Base-by-base conservation (phyloP, 2,329 filamentous ascomycete species). In the Beauveria asiatica region DNA sequence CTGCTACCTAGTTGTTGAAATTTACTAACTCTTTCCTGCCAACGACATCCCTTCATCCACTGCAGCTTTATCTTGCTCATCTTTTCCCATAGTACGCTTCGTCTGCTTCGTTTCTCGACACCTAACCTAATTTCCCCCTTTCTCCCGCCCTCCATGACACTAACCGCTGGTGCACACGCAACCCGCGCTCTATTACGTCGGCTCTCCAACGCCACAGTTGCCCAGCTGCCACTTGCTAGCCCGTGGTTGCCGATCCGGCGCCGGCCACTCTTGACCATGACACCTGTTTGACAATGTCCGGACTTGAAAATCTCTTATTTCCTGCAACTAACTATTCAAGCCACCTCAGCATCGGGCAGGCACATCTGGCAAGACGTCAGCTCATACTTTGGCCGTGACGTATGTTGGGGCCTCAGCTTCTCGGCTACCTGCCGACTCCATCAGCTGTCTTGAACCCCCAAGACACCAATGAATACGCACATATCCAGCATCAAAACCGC, bases 181-280 rank as follows among this genome's bases (percentile, higher is more conserved):
- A 57, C 37, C 46, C 3, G 23, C 52, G 33, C 5, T 50, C 45
- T 8, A 11, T 50, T 50, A 42, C 55, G 55, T 50, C 37, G 45
- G 39, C 54, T 19, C 54, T 37, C 25, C 17, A 57, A 30, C 55
- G 55, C 55, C 55, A 57, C 55, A 57, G 16, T 19, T 46, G 45
- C 37, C 55, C 27, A 30, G 25, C 23, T 33, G 41, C 44, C 27
- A 17, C 27, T 21, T 13, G 11, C 25, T 48, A 23, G 37, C 37
- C 45, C 19, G 45, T 57, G 55, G 55, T n/a, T 57, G 55, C 55
- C 55, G 55, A 57, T 33, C 9, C 55, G 55, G 55, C 23, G 17
- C 55, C 55, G 55, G 42, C 16, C 27, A 23, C 16, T 1, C 1
- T 21, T 39, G 16, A 5, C 17, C 19, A 25, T 17, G 23, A 9